Evolutionary conservation across 306 rosid species (phyloP).

Genomic region (Quillaja saponaria): DNA sequence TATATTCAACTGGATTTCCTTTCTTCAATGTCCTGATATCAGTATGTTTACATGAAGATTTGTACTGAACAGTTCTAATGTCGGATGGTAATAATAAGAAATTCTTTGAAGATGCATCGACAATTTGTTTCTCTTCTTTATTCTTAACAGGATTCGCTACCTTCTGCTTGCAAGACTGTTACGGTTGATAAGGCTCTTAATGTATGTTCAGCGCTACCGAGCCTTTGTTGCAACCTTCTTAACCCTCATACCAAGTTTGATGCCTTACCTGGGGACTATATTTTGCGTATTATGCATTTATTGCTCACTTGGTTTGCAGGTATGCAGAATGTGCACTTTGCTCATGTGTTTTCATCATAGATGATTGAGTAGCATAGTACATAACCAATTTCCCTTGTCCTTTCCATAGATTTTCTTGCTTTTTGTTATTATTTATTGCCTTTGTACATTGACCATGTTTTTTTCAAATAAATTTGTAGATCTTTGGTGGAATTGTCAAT

Average conservation of each 20-base stretch:
- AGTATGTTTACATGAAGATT: conserved; percentile 19
- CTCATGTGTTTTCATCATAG: conserved; percentile 14
- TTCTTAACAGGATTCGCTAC: conserved; percentile 84
- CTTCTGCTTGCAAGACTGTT: conserved; percentile 94
- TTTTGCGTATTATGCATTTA: conserved; percentile 80
- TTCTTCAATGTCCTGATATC: conserved; percentile 11
- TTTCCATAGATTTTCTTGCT: neutral
- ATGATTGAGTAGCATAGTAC: conserved; percentile 21
- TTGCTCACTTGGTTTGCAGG: conserved; percentile 94
- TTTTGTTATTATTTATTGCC: conserved; percentile 14
- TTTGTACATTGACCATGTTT: conserved; percentile 11
- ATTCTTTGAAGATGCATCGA: conserved; percentile 18
- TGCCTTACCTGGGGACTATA: conserved; percentile 95
- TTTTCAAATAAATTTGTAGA: conserved; percentile 38
- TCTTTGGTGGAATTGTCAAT: conserved; percentile 89
- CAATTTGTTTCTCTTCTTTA: conserved; percentile 23
- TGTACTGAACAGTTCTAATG: neutral
- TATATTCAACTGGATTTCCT: conserved; percentile 11
- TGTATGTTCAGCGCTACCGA: conserved; percentile 76
- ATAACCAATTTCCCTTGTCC: conserved; percentile 20
- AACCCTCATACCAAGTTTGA: conserved; percentile 92
- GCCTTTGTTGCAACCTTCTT: conserved; percentile 91
- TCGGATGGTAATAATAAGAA: too few species aligned
- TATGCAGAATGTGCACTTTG: conserved; percentile 38
- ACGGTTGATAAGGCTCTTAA: conserved; percentile 84